phyloP scores from a whole-genome alignment of 2,329 filamentous ascomycete species.

The Shiraia sp. region DNA sequence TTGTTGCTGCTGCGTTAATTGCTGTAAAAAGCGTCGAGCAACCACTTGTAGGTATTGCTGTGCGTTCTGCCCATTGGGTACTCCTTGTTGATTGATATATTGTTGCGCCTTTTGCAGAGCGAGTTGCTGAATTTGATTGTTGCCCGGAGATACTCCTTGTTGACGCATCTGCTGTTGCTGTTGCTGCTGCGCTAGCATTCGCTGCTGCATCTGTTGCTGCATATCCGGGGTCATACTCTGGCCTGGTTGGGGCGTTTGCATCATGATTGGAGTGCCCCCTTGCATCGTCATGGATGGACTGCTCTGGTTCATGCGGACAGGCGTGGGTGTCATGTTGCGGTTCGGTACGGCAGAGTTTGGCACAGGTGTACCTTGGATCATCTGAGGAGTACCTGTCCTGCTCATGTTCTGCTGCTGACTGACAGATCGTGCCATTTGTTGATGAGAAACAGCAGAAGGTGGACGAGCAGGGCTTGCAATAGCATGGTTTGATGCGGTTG shows the following conservation, averaged over 20 bases:
- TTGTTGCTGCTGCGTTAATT: constrained; percentile 29
- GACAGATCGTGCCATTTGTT: constrained; percentile 43
- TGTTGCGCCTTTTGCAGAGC: constrained; percentile 38
- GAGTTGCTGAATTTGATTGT: constrained; percentile 29
- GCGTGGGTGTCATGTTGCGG: constrained; percentile 46
- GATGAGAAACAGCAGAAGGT: constrained; percentile 44
- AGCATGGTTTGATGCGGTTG: constrained; percentile 42
- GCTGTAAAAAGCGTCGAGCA: constrained; percentile 9
- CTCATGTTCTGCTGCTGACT: constrained; percentile 47
- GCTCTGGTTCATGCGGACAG: constrained; percentile 41
- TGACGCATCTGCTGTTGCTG: constrained; percentile 22
- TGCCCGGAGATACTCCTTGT: constrained; percentile 22
- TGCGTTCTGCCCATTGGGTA: constrained; percentile 34
- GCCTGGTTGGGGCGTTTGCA: constrained; percentile 36
- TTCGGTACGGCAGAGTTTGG: constrained; percentile 44
- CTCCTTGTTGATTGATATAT: constrained; percentile 38
- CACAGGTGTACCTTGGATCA: constrained; percentile 44
- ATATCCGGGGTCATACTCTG: constrained; percentile 42
- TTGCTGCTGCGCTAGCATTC: constrained; percentile 29
- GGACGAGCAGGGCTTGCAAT: constrained; percentile 45
- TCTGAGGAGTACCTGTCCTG: constrained; percentile 44
- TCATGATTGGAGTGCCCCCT: constrained; percentile 44
- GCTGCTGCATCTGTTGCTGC: constrained; percentile 35
- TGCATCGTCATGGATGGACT: constrained; percentile 41
- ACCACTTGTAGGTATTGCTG: constrained; percentile 24